Conservation (phyloP, 2,329 filamentous ascomycete species). For the Diaporthe longicolla region DNA sequence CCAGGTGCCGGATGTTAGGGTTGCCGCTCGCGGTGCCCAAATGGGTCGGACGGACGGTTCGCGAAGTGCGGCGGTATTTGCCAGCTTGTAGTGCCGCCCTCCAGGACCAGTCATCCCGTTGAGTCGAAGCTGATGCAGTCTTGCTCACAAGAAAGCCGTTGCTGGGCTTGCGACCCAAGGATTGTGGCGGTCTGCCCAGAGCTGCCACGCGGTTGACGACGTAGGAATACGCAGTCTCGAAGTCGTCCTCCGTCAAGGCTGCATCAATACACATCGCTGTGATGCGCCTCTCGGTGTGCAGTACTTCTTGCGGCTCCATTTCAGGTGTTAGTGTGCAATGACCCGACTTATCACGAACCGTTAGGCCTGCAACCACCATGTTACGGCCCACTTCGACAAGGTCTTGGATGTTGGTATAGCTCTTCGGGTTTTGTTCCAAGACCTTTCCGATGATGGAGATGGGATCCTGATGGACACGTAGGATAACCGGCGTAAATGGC, state of each 20-base stretch:
- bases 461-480: constrained; percentile 83
- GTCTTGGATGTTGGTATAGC: constrained; percentile 82
- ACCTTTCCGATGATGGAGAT: constrained; percentile 80
- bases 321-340: constrained; percentile 46
- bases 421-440: constrained; percentile 80
- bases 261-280: constrained; percentile 86
- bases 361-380: constrained; percentile 73
- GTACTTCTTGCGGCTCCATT: constrained; percentile 50
- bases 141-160: constrained; percentile 41
- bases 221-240: constrained; percentile 89
- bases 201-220: constrained; percentile 77
- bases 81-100: constrained; percentile 84
- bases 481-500: constrained; percentile 82
- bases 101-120: constrained; percentile 79
- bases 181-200: constrained; percentile 44
- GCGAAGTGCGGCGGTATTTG: constrained; percentile 73
- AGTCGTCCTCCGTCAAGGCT: constrained; percentile 79
- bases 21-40: constrained; percentile 72
- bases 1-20: constrained; percentile 77
- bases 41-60: constrained; percentile 70
- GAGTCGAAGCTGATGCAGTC: constrained; percentile 43
- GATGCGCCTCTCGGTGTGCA: constrained; percentile 73
- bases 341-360: constrained; percentile 49
- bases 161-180: constrained; percentile 46
- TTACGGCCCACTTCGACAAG: constrained; percentile 78